phyloP scores from a whole-genome alignment of 148 eudicot species.

The Rheum nobile region DNA sequence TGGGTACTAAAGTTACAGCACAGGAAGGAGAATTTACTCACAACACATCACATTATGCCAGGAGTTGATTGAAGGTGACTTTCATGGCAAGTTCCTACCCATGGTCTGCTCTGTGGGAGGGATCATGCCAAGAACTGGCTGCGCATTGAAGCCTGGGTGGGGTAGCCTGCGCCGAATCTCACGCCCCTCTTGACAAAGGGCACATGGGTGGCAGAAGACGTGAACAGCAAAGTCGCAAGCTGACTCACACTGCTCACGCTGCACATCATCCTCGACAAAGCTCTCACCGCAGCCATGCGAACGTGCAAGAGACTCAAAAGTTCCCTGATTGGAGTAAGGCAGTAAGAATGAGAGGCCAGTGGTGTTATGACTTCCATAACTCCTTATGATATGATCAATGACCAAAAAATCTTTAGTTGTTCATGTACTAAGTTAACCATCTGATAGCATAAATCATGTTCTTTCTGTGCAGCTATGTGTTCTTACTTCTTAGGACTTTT shows the following conservation, averaged over 20 bases:
- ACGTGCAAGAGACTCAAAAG: conserved; percentile 47
- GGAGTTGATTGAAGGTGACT: background rate
- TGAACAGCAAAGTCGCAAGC: conserved; percentile 78
- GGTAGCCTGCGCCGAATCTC: conserved; percentile 86
- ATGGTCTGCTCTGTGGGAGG: conserved; percentile 68
- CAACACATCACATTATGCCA: background rate
- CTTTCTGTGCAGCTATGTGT: background rate
- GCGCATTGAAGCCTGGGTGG: conserved; percentile 69
- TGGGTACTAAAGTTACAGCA: background rate
- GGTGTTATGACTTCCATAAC: background rate
- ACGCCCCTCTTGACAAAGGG: conserved; percentile 94
- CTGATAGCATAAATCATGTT: no score
- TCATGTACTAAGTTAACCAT: no score
- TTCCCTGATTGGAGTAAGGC: conserved; percentile 41
- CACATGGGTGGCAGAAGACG: conserved; percentile 68
- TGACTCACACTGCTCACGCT: conserved; percentile 63
- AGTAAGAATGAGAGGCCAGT: background rate
- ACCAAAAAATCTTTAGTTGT: background rate
- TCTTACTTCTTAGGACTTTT: background rate
- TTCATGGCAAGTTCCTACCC: conserved; percentile 41
- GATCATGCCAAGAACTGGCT: conserved; percentile 50
- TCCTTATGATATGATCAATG: background rate
- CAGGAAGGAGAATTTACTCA: background rate
- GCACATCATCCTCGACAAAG: conserved; percentile 50
- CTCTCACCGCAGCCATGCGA: conserved; percentile 57